phyloP scores from a whole-genome alignment of 2,329 filamentous ascomycete genomes.

The Trichoderma semiorbis region DNA sequence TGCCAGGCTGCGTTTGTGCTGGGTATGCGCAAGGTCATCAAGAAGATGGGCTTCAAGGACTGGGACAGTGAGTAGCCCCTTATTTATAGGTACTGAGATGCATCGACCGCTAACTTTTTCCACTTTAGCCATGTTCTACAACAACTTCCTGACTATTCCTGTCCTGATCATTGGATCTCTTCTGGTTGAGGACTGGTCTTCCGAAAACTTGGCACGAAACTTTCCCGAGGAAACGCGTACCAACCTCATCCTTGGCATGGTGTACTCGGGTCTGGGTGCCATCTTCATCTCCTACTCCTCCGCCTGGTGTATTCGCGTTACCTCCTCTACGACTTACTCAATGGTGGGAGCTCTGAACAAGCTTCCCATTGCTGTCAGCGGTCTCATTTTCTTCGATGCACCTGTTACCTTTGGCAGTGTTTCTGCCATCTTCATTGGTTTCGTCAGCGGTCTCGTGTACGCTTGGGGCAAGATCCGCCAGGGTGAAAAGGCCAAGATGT shows the following conservation, averaged over 20 bases:
- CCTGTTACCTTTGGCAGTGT: constrained; percentile 90
- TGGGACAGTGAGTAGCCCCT: constrained; percentile 78
- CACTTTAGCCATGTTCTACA: constrained; percentile 92
- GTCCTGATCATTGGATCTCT: constrained; percentile 81
- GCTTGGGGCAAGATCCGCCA: constrained; percentile 44
- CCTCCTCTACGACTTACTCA: constrained; percentile 95
- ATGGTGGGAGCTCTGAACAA: constrained; percentile 99
- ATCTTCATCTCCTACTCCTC: constrained; percentile 99
- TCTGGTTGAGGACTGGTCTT: constrained; percentile 87
- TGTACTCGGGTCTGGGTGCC: constrained; percentile 87
- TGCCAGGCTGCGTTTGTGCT: constrained; percentile 88
- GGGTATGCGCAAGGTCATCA: constrained; percentile 96
- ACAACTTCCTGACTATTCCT: constrained; percentile 95
- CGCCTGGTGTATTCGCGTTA: constrained; percentile 97
- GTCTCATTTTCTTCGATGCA: constrained; percentile 91
- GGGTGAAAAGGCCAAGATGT: constrained; percentile 68
- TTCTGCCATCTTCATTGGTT: constrained; percentile 85
- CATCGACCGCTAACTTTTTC: constrained; percentile 30
- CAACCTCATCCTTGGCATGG: constrained; percentile 78
- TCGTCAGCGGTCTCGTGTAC: constrained; percentile 89
- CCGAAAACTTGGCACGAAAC: constrained; percentile 76
- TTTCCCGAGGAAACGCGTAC: constrained; percentile 82
- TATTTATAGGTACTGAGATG: background rate
- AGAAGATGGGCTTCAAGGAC: constrained; percentile 99
- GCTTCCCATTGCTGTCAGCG: constrained; percentile 88